phyloP scores from a whole-genome alignment of 2,329 filamentous ascomycete genomes.

The Hysterium pulicare region DNA sequence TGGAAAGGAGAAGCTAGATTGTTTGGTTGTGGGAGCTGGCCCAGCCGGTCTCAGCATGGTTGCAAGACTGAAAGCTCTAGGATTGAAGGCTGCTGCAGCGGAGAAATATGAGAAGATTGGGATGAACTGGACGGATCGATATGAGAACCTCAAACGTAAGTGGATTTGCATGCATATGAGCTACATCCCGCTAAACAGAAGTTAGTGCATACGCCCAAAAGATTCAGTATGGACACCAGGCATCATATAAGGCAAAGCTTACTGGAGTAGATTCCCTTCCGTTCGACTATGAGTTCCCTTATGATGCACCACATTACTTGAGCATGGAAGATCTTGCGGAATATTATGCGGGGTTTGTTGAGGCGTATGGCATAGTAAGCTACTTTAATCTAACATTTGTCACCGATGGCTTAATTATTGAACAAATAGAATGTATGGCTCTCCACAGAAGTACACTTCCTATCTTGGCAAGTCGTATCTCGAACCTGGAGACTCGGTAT shows the following conservation, averaged over 20 bases:
- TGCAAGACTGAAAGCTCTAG: constrained; percentile 37
- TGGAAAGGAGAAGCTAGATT: constrained; percentile 4
- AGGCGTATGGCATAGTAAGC: constrained; percentile 38
- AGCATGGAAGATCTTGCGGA: constrained; percentile 33
- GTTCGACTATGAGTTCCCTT: constrained; percentile 17
- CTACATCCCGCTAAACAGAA: background rate
- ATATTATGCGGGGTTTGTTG: constrained; percentile 38
- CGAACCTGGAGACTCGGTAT: background rate
- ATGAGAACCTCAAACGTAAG: constrained; percentile 33
- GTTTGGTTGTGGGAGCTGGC: constrained; percentile 31
- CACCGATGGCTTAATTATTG: constrained; percentile 4
- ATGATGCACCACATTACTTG: constrained; percentile 18
- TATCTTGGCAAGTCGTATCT: background rate
- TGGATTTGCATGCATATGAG: background rate
- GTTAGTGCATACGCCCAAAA: constrained; percentile 18
- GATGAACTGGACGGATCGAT: constrained; percentile 40
- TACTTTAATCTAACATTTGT: constrained; percentile 39
- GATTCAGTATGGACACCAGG: background rate
- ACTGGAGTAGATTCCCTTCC: constrained; percentile 25
- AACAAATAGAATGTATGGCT: background rate
- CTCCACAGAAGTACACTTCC: background rate
- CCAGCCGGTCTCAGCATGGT: constrained; percentile 38
- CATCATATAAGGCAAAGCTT: too few species aligned
- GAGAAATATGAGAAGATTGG: constrained; percentile 37
- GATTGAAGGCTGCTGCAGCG: constrained; percentile 36